Evolutionary conservation across 495 filamentous ascomycete genomes (phyloP), one percentile per base, ranked within the genome.

Genomic region (Hypomontagnella monticulosa): DNA sequence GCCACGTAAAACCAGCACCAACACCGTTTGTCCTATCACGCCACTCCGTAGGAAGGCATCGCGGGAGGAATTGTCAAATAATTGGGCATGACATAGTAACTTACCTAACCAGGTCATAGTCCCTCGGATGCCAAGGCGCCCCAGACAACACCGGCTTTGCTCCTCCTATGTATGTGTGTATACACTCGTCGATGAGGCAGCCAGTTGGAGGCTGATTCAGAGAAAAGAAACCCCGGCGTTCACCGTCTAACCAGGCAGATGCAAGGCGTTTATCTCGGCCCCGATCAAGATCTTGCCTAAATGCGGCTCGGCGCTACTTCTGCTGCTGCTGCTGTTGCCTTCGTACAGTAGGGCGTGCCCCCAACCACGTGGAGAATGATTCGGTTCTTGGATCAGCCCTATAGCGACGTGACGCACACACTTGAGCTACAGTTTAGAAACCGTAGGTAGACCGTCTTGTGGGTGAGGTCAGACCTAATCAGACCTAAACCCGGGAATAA

Each of bases 101-200:
- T 63, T 61, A 69, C 66, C 55, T 58, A 47, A 57, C 66, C 43
- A 69, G 59, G 44, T 63, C 66, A 69, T 69, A 63, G 32, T 68
- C 59, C 54, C 53, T 54, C 47, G 19, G 46, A 34, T 46, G 16
- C 38, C 38, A 42, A 59, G n/a, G 36, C 9, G 41, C 42, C 32
- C 50, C 49, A 12, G 34, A 42, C 46, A 27, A 16, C 47, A 47
- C 48, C 23, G 48, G 47, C 27, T 23, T 37, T 43, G 53, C 40
- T 47, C 41, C 42, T 46, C 57, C 33, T 40, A 15, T 38, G 18
- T 58, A 57, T 67, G 46, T 38, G 18, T 58, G 52, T 62, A 40
- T 58, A 62, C 47, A 32, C 38, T 27, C 14, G 19, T 46, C 44
- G 58, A 62, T 48, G 44, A 62, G 57, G 58, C 58, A n/a, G 51